phyloP scores from a whole-genome alignment of 1,284 basidiomycete species.

The Athelia psychrophila region DNA sequence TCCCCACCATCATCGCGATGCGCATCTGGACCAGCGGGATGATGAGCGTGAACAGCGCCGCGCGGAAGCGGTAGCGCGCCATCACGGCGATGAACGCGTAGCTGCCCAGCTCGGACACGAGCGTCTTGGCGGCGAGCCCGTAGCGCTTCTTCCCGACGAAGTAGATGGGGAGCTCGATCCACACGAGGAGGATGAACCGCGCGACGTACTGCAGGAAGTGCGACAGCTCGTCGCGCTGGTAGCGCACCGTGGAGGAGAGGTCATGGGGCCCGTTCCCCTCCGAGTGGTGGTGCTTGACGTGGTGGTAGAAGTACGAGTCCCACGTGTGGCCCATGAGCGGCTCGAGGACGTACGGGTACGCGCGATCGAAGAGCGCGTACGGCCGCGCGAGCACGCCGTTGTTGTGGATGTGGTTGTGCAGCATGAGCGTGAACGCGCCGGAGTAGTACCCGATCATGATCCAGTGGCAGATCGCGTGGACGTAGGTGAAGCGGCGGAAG shows the following conservation, averaged over 20 bases:
- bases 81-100: background rate
- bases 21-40: background rate
- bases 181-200: background rate
- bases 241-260: background rate
- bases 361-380: background rate
- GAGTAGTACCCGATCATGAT: background rate
- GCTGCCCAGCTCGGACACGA: background rate
- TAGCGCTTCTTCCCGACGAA: background rate
- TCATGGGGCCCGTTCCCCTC: background rate
- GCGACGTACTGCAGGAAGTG: background rate
- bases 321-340: background rate
- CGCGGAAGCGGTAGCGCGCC: background rate
- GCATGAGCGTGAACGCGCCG: background rate
- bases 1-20: background rate
- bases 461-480: background rate
- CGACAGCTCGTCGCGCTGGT: background rate
- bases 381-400: background rate
- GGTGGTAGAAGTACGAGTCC: slow-evolving; percentile 1
- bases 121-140: background rate
- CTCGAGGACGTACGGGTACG: background rate
- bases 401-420: slow-evolving; percentile 1
- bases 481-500: background rate
- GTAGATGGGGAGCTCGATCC: slow-evolving; percentile 1
- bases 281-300: slow-evolving; percentile 1
- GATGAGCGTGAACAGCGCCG: background rate